Evolutionary conservation across 305 asterid species (phyloP).

Genomic region (Solanum chacoense): DNA sequence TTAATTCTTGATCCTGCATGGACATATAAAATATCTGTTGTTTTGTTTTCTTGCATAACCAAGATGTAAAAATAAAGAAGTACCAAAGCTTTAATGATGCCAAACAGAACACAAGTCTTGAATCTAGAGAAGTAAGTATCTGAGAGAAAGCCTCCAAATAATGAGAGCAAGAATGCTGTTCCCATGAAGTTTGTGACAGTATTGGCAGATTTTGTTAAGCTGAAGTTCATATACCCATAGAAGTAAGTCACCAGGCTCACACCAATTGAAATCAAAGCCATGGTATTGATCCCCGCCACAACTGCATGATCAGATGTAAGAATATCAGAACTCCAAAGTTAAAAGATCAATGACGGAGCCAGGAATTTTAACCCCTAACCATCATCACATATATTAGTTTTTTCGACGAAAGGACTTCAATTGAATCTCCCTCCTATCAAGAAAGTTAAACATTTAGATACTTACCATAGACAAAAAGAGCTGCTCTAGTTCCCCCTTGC

Average conservation of each 20-base stretch:
- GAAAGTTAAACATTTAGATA: neutral
- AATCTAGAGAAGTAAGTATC: conserved; percentile 65
- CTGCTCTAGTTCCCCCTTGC: conserved; percentile 43
- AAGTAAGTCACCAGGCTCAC: conserved; percentile 59
- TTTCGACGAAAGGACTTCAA: neutral
- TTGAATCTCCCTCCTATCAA: neutral
- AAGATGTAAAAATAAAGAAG: neutral
- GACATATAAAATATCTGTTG: neutral
- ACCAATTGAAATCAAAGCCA: conserved; percentile 46
- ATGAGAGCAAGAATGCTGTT: conserved; percentile 45
- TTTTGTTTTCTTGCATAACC: neutral
- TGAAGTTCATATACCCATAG: conserved; percentile 61
- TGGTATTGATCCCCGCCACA: conserved; percentile 39
- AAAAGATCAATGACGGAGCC: neutral
- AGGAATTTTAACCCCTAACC: neutral
- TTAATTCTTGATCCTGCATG: neutral
- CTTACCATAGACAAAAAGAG: conserved; percentile 45
- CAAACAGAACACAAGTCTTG: conserved; percentile 51
- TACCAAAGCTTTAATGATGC: conserved; percentile 44
- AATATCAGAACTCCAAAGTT: neutral
- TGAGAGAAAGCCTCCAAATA: conserved; percentile 56
- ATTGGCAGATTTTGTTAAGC: conserved; percentile 56
- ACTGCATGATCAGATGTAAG: conserved; percentile 28
- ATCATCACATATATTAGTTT: neutral
- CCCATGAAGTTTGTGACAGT: conserved; percentile 65